Conservation (phyloP, 2,329 filamentous ascomycete species). For the Amauroascus niger region DNA sequence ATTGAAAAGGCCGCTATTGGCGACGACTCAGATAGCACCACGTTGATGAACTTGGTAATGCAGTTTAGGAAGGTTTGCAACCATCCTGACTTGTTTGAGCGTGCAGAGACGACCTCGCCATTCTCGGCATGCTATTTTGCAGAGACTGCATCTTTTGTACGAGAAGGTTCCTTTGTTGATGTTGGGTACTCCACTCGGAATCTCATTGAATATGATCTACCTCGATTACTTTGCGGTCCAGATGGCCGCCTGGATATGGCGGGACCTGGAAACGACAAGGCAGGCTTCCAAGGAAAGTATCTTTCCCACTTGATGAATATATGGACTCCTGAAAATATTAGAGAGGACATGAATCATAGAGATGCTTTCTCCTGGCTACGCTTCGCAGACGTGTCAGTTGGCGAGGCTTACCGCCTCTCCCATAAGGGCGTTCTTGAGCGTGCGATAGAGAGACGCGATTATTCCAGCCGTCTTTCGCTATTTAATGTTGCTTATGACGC, state of each 20-base stretch:
- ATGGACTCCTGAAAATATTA: constrained; percentile 72
- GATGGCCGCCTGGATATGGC: constrained; percentile 66
- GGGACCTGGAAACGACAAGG: constrained; percentile 60
- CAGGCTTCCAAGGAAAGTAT: constrained; percentile 71
- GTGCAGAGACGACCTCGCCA: constrained; percentile 81
- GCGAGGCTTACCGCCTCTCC: constrained; percentile 61
- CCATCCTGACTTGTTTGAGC: constrained; percentile 92
- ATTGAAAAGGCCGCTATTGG: constrained; percentile 94
- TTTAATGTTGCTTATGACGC: constrained; percentile 59
- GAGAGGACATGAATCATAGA: constrained; percentile 47
- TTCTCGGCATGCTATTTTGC: constrained; percentile 79
- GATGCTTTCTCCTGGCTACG: constrained; percentile 79
- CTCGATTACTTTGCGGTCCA: constrained; percentile 70
- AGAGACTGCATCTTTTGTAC: constrained; percentile 88
- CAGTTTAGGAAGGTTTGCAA: constrained; percentile 99
- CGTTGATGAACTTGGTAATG: constrained; percentile 98
- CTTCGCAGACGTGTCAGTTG: constrained; percentile 67
- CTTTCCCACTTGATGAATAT: constrained; percentile 79
- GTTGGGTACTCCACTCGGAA: constrained; percentile 84
- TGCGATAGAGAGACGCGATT: constrained; percentile 49
- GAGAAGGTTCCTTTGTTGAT: constrained; percentile 69
- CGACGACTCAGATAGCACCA: constrained; percentile 89
- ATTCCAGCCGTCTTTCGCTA: constrained; percentile 50
- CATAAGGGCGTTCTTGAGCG: constrained; percentile 64
- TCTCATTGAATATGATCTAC: constrained; percentile 72